phyloP scores from a whole-genome alignment of 306 rosid genomes.

The Gillenia trifoliata region DNA sequence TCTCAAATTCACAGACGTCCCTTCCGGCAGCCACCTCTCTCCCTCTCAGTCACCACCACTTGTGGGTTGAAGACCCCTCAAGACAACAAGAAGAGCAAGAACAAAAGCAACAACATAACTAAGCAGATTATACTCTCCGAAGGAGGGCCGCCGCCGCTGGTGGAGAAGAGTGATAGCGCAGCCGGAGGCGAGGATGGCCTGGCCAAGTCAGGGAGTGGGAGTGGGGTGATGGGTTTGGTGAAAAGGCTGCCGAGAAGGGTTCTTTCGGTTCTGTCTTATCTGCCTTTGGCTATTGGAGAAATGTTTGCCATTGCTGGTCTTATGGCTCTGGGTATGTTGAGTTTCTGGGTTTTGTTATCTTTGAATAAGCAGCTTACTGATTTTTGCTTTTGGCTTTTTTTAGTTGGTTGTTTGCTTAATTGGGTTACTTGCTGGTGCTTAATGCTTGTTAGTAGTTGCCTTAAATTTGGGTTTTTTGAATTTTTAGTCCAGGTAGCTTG shows the following conservation, averaged over 20 bases:
- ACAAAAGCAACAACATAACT: slow-evolving; percentile 16
- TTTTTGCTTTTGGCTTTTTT: background rate
- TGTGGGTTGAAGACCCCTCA: slow-evolving; percentile 49
- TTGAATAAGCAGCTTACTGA: background rate
- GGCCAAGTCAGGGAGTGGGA: slow-evolving; percentile 29
- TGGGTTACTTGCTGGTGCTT: background rate
- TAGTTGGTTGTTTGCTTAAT: background rate
- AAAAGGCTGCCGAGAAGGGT: slow-evolving; percentile 51
- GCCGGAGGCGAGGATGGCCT: slow-evolving; percentile 24
- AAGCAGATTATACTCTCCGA: slow-evolving; percentile 75
- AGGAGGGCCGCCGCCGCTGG: slow-evolving; percentile 61
- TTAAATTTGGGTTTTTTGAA: background rate
- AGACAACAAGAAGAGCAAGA: slow-evolving; percentile 38
- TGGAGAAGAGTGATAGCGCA: slow-evolving; percentile 22
- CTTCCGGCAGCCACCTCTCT: slow-evolving; percentile 16
- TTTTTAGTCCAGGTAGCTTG: background rate
- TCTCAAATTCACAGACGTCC: slow-evolving; percentile 2
- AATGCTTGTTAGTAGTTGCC: background rate
- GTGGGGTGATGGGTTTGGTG: slow-evolving; percentile 28
- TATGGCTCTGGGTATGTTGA: slow-evolving; percentile 68
- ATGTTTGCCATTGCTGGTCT: slow-evolving; percentile 75
- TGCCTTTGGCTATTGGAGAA: slow-evolving; percentile 94
- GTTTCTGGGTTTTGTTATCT: slow-evolving; percentile 6
- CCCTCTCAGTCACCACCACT: slow-evolving; percentile 25
- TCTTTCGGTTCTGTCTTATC: slow-evolving; percentile 66